Conservation (phyloP, 805 yeast species). For the Monosporozyma siamensis region DNA sequence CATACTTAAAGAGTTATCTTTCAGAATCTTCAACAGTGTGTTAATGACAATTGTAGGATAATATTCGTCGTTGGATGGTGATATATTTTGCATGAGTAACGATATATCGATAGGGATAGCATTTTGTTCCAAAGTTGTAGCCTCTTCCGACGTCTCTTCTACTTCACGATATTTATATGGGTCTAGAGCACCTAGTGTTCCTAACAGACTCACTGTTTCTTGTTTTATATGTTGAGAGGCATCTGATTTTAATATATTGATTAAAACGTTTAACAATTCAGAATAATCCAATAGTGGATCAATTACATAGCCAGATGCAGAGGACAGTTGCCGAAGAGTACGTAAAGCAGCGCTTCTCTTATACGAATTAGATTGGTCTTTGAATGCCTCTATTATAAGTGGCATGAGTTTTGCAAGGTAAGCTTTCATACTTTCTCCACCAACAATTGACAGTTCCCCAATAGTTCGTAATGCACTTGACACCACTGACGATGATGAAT, state of each 20-base stretch:
- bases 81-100: conserved; percentile 79
- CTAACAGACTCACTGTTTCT: conserved; percentile 79
- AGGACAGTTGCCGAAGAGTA: conserved; percentile 76
- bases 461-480: conserved; percentile 74
- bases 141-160: conserved; percentile 51
- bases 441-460: conserved; percentile 79
- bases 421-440: conserved; percentile 71
- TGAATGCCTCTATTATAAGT: conserved; percentile 70
- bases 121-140: conserved; percentile 52
- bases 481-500: conserved; percentile 65
- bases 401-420: conserved; percentile 76
- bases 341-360: conserved; percentile 82
- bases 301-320: conserved; percentile 87
- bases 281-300: conserved; percentile 88
- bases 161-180: conserved; percentile 89
- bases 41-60: conserved; percentile 88
- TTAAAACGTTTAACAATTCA: conserved; percentile 65
- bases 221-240: conserved; percentile 62
- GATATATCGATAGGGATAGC: conserved; percentile 86
- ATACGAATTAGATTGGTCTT: conserved; percentile 75
- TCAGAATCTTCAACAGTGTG: conserved; percentile 68
- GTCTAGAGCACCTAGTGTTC: conserved; percentile 88
- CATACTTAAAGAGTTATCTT: conserved; percentile 70
- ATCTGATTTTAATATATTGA: conserved; percentile 71
- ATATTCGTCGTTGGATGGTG: conserved; percentile 84